A percentile compares a stretch with the other conserved stretches of the same genome.
Evolutionary conservation across 345 rosid species (phyloP).

Genomic region (Viola odorata): DNA sequence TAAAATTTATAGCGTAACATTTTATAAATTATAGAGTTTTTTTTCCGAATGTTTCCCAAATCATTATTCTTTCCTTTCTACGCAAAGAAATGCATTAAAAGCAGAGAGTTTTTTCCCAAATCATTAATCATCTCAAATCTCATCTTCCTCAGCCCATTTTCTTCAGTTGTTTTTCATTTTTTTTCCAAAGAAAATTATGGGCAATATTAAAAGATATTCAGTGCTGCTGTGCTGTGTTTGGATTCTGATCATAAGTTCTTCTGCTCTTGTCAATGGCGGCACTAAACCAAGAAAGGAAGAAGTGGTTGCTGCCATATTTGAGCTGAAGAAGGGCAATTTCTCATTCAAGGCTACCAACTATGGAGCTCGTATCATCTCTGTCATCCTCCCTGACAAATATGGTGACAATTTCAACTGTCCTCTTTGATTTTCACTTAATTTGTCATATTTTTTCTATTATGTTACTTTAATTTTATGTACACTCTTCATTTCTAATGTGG

Average conservation of each 20-base stretch:
- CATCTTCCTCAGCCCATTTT: too few relatives aligned
- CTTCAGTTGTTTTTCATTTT: too few relatives aligned
- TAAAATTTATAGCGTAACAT: too few relatives aligned
- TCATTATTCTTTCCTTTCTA: too few relatives aligned
- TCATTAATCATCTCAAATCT: too few relatives aligned
- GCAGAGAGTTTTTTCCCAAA: too few relatives aligned
- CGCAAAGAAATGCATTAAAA: too few relatives aligned
- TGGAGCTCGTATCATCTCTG: constrained; percentile 71
- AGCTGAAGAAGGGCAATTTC: constrained; percentile 60
- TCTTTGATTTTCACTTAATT: neutral
- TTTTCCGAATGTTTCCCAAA: too few relatives aligned
- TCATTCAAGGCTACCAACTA: constrained; percentile 65
- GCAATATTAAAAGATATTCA: too few relatives aligned
- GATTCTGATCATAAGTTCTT: neutral
- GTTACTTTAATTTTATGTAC: neutral
- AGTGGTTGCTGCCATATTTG: constrained; percentile 37
- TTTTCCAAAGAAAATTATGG: too few relatives aligned
- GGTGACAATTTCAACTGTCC: constrained; percentile 36
- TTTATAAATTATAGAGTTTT: too few relatives aligned
- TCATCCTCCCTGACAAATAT: constrained; percentile 64
- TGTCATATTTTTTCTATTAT: neutral
- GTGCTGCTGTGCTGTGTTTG: neutral
- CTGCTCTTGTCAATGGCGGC: neutral
- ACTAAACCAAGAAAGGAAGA: neutral
- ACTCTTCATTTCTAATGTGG: neutral